Evolutionary conservation across 129 eudicot genomes (phyloP).

Genomic region (Centrapalus pauciflorus): DNA sequence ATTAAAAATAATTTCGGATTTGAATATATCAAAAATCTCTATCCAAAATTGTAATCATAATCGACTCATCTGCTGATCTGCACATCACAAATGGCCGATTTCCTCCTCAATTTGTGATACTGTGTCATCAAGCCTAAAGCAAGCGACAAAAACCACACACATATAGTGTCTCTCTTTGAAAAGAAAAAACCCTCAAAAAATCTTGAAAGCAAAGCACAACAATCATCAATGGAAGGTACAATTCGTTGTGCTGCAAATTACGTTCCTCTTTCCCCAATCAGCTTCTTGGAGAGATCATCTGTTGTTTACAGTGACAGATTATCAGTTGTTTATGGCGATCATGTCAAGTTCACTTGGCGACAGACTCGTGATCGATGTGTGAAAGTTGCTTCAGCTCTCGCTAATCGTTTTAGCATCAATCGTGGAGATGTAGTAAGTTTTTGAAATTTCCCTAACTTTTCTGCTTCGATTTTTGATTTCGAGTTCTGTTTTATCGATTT

Average conservation of each 20-base stretch:
- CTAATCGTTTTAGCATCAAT: slow-evolving; percentile 9
- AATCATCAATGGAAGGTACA: slow-evolving; percentile 35
- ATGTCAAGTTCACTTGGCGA: slow-evolving; percentile 30
- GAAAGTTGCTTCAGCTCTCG: slow-evolving; percentile 29
- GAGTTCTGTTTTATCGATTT: background rate
- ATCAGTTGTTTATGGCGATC: slow-evolving; percentile 32
- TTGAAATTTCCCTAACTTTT: background rate
- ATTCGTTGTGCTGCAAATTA: slow-evolving; percentile 42
- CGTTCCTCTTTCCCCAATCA: slow-evolving; percentile 50
- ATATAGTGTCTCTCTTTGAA: background rate
- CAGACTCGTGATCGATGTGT: slow-evolving; percentile 31
- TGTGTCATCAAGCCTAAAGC: too few species aligned
- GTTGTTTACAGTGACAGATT: slow-evolving; percentile 38
- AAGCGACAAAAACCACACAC: background rate
- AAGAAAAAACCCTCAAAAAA: background rate
- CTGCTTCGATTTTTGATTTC: background rate
- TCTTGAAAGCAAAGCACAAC: too few species aligned
- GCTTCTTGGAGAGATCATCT: slow-evolving; percentile 55
- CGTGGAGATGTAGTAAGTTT: slow-evolving; percentile 28
- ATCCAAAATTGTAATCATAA: too few species aligned
- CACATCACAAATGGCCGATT: too few species aligned
- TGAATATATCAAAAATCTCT: too few species aligned
- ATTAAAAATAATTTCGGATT: too few species aligned
- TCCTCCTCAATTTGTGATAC: too few species aligned
- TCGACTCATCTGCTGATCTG: too few species aligned